Evolutionary conservation across 2,329 filamentous ascomycete genomes (phyloP).

Genomic region (Ophiostoma triangulosporum): DNA sequence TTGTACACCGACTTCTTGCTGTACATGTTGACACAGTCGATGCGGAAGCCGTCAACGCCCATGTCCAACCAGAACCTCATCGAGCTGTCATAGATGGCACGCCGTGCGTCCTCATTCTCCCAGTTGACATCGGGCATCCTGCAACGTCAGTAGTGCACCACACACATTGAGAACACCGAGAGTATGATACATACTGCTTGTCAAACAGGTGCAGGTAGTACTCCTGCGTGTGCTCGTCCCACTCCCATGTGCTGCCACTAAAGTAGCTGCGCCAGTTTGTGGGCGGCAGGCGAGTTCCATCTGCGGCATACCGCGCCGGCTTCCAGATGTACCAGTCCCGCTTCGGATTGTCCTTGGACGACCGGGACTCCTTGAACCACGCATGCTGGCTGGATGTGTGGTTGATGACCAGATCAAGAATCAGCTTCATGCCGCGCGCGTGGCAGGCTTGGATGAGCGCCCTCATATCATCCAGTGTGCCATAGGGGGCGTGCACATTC

Average conservation of each 20-base stretch:
- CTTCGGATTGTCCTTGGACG: conserved; percentile 47
- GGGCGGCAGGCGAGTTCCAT: conserved; percentile 52
- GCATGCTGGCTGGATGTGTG: conserved; percentile 60
- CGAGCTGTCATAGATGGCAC: conserved; percentile 55
- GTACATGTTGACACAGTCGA: conserved; percentile 63
- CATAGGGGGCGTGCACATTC: conserved; percentile 39
- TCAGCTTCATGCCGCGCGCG: conserved; percentile 37
- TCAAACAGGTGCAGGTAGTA: conserved; percentile 70
- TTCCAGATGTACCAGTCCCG: conserved; percentile 38
- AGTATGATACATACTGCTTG: conserved; percentile 16
- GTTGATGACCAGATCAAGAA: conserved; percentile 66
- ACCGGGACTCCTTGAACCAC: conserved; percentile 57
- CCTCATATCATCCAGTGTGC: conserved; percentile 52
- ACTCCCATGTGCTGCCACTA: conserved; percentile 51
- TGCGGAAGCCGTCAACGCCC: conserved; percentile 60
- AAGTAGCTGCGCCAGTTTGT: conserved; percentile 63
- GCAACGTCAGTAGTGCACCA: background rate
- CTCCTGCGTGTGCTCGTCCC: conserved; percentile 57
- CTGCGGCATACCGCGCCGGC: conserved; percentile 28
- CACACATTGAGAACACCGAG: too few species aligned
- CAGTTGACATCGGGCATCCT: conserved; percentile 78
- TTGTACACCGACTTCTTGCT: conserved; percentile 44
- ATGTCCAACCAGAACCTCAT: conserved; percentile 70
- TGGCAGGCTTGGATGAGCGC: conserved; percentile 45
- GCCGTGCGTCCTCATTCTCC: conserved; percentile 54